phyloP scores from a whole-genome alignment of 306 rosid genomes.

The Dryas alaskensis region DNA sequence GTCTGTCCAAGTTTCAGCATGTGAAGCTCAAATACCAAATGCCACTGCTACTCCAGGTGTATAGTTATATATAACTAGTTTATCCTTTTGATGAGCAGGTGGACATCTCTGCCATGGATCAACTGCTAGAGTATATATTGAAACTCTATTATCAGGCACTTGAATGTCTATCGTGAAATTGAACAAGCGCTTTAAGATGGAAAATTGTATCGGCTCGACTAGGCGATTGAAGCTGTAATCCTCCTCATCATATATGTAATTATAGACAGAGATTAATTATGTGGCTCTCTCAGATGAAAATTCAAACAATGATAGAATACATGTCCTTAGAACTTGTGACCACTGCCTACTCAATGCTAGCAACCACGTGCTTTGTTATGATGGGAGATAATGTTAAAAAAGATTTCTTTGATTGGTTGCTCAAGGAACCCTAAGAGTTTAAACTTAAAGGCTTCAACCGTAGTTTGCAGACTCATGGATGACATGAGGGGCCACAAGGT shows the following conservation, averaged over 20 bases:
- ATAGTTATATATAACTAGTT: no score
- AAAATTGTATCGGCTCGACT: conserved; percentile 10
- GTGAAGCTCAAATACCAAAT: no score
- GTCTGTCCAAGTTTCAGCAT: no score
- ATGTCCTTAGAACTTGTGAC: background rate
- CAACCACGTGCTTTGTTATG: conserved; percentile 12
- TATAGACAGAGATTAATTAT: no score
- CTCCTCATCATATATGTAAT: no score
- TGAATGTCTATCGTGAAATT: conserved; percentile 25
- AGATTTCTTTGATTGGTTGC: conserved; percentile 19
- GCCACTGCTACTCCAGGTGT: no score
- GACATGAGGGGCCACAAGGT: conserved; percentile 23
- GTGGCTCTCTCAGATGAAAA: no score
- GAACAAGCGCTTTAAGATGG: conserved; percentile 15
- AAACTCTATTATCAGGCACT: conserved; percentile 2
- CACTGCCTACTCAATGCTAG: background rate
- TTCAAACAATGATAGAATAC: conserved; percentile 41
- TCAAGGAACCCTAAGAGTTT: conserved; percentile 3
- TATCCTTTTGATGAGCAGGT: conserved; percentile 2
- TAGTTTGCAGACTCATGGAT: conserved; percentile 8
- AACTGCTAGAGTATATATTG: conserved; percentile 25
- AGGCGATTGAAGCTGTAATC: conserved; percentile 21
- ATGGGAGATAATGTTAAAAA: conserved; percentile 23
- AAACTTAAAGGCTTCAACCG: conserved; percentile 3
- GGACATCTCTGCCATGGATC: conserved; percentile 16